A percentile compares a stretch with the other conserved stretches of the same genome.
Evolutionary conservation across 176 grass and related monocot genomes (phyloP).

Genomic region (Oropetium thomaeum): DNA sequence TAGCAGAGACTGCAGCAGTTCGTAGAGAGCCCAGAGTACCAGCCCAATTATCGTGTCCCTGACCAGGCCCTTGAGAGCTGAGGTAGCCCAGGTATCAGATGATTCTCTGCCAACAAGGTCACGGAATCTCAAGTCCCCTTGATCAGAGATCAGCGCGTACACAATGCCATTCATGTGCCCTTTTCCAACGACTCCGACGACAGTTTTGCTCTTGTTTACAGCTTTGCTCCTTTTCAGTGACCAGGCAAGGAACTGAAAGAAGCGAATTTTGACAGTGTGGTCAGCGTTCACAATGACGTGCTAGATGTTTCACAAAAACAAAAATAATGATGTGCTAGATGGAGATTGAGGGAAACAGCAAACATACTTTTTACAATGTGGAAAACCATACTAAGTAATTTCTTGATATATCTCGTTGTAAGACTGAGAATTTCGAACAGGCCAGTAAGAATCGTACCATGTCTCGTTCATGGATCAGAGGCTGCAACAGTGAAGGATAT

Average conservation of each 20-base stretch:
- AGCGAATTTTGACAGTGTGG: neutral
- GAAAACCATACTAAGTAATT: too few relatives aligned
- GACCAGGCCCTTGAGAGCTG: conserved; percentile 47
- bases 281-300: neutral
- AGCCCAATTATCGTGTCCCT: conserved; percentile 78
- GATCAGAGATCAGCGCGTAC: conserved; percentile 78
- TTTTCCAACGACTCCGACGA: conserved; percentile 75
- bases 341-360: too few relatives aligned
- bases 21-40: conserved; percentile 68
- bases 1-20: conserved; percentile 41
- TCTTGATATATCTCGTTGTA: neutral
- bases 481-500: conserved; percentile 79
- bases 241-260: conserved; percentile 82
- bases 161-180: conserved; percentile 91
- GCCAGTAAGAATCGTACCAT: conserved; percentile 41
- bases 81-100: conserved; percentile 50
- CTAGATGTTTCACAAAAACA: too few relatives aligned
- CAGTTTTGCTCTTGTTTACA: conserved; percentile 77
- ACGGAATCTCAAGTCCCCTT: conserved; percentile 73
- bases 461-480: conserved; percentile 87
- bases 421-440: neutral
- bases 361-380: neutral
- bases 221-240: conserved; percentile 98
- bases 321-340: too few relatives aligned
- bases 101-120: conserved; percentile 67